Base-by-base conservation (phyloP, 441 rosid species). In the Flueggea neowawraea region DNA sequence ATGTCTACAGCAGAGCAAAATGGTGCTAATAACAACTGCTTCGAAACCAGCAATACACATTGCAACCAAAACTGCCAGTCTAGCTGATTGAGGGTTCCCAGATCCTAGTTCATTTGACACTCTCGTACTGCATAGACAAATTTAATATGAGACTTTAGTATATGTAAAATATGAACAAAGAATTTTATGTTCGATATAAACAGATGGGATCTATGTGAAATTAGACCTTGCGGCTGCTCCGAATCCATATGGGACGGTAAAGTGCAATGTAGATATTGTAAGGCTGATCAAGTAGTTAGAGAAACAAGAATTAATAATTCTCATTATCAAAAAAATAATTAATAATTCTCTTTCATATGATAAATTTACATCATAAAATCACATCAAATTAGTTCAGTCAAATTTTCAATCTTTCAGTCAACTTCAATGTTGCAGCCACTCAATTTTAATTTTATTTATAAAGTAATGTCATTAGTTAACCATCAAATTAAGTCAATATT, bases 191-290 rank as follows among this genome's bases (percentile, higher is more conserved):
- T 11, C 1, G 45, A 11, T 11, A 1, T 43, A 43, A 43, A 1
- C 8, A 43, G 12, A 11, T 43, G 8, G 8, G 8, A 43, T 6
- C 3, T 32, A 17, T 17, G 44, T 22, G 16, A 61, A 15, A 43
- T 16, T 32, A 54, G 9, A 77, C 88, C 93, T 87, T 60, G 85
- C 85, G 45, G 93, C 85, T 48, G 71, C 93, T 58, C 85, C 84
- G 1, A 87, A 71, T 57, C 80, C 90, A 60, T 73, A 78, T 32
- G 88, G 79, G 2, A 82, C 17, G 31, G 82, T 69, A 69, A 77
- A 81, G 70, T 87, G 93, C 79, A 82, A 73, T 0, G 79, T 71
- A 13, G 87, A 78, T 60, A 82, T 75, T 12, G 93, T 69, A 50
- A 87, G 81, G 74, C 90, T 82, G 77, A 10, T 54, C 6, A 62